Evolutionary conservation across 768 basidiomycete species (phyloP), one percentile per base, ranked within the genome.

Genomic region (Lactarius deliciosus): DNA sequence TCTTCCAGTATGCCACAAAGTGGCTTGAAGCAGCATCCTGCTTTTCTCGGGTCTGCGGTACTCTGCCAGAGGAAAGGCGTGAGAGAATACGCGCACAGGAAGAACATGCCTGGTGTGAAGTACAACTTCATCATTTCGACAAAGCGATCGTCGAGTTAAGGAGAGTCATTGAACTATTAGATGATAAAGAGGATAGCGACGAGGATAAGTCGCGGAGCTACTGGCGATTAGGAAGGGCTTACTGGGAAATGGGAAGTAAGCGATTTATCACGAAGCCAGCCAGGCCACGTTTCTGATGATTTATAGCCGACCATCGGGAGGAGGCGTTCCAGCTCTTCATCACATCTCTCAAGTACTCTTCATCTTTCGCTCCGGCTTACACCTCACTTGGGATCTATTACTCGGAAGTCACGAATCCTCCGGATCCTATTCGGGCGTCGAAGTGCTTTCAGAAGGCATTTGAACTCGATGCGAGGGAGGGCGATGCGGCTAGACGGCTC

Each of bases 391-490:
- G 97, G 8, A 79, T 92, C 57, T 95, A 95, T 77, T 98, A 98
- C 76, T 77, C 83, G 22, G 89, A 94, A 50, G 81, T 79, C 64
- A 79, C 83, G 4, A 77, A 80, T 13, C 93, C 94, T 0, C 85
- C 88, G 0, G 96, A 98, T 76, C 87, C 86, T 28, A 84, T 85
- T 7, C 86, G 96, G 43, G 91, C 96, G 0, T 90, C 92, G 3
- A 96, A 95, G 74, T 98, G 96, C 75, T 98, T 96, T 76, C 95
- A 98, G 73, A 98, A 96, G 73, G 97, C 96, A 0, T 98, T 99
- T 72, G 97, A 98, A 75, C 85, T 98, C 6, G 96, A 98, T 77
- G 84, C 94, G 2, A 83, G 90, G 18, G 93, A 99, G 76, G 86
- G 83, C 13, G 86, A 90, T 25, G 94, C 97, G 1, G 97, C 96